Base-by-base conservation (phyloP, 1,284 basidiomycete species). In the Serendipita sp. region DNA sequence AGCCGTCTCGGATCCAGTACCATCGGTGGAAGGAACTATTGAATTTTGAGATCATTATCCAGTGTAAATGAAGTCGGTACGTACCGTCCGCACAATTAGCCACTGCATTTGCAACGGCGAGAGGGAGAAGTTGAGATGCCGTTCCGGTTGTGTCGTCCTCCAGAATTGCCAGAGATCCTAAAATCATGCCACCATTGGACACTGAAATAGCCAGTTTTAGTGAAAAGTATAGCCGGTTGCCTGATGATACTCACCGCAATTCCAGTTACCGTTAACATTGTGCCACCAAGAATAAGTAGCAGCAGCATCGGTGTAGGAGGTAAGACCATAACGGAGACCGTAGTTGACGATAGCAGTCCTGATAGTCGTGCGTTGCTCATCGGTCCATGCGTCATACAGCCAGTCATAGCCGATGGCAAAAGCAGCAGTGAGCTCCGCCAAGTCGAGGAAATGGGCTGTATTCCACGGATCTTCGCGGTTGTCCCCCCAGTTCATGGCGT, bases 1-100 rank as follows among this genome's bases (percentile, higher is more conserved):
- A 64, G 93, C 80, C 0, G 93, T 97, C 75, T 99, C 95, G 22
- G 85, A 77, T 95, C 96, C 99, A 17, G 92, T 89, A 22, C 95
- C 95, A 70, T 98, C 95, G 42, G 77, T 71, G 4, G 79, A 79
- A 42, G 79, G 74, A 12, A 77, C 84, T 30, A 74, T 66, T 0
- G 8, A 22, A 6, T n/a, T 10, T 5, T 49, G 8, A 49, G 45
- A 29, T 8, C 45, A 45, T 29, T 32, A 61, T 63, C 62, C 38
- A 10, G 26, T 8, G 17, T 38, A 64, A 50, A 66, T 66, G 44
- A 67, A 38, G 12, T 13, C 12, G 68, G 68, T 30, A 77, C 74
- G 62, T 74, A 29, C 66, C 80, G 15, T 71, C 66, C 70, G 84
- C 89, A 72, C 96, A 99, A 73, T 93, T 93, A 64, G 76, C 67